Evolutionary conservation across 352 stramenopile species (phyloP).

Genomic region (Blastocystis sp.): DNA sequence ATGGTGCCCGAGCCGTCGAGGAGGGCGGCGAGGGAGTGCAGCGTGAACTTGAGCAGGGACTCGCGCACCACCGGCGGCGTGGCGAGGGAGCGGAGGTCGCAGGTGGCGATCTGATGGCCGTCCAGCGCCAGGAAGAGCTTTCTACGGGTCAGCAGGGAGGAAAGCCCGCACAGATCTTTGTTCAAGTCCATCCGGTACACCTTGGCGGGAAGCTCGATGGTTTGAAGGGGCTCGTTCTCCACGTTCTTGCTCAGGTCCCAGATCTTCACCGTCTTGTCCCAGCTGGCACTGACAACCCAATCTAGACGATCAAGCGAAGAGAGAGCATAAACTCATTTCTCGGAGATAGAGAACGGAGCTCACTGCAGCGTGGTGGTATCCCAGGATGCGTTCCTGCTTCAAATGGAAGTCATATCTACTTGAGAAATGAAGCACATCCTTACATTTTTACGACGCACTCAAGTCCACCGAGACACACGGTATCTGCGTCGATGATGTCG

Average conservation of each 20-base stretch:
- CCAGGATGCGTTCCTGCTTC: constrained; percentile 58
- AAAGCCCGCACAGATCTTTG: constrained; percentile 71
- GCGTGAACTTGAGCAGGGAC: constrained; percentile 85
- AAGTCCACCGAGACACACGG: constrained; percentile 78
- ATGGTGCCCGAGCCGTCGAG: constrained; percentile 79
- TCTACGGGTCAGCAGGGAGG: constrained; percentile 70
- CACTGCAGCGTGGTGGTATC: constrained; percentile 72
- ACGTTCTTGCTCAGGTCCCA: constrained; percentile 13
- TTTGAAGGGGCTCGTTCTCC: not conserved
- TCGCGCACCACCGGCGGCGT: constrained; percentile 76
- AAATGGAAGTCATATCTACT: constrained; percentile 62
- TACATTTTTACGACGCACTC: constrained; percentile 73
- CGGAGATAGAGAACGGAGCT: constrained; percentile 72
- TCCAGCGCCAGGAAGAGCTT: constrained; percentile 41
- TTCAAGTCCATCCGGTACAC: constrained; percentile 76
- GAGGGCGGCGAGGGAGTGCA: constrained; percentile 79
- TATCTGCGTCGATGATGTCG: constrained; percentile 76
- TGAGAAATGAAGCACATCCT: not conserved
- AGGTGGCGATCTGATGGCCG: constrained; percentile 75
- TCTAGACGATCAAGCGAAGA: not conserved
- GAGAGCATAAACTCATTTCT: not conserved
- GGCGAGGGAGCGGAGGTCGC: constrained; percentile 79
- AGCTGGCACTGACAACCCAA: constrained; percentile 42
- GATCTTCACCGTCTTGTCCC: constrained; percentile 64
- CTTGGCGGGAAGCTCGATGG: constrained; percentile 75